Evolutionary conservation across 768 basidiomycete genomes (phyloP), one percentile per base, ranked within the genome.

Genomic region (Lactarius akahatsu): DNA sequence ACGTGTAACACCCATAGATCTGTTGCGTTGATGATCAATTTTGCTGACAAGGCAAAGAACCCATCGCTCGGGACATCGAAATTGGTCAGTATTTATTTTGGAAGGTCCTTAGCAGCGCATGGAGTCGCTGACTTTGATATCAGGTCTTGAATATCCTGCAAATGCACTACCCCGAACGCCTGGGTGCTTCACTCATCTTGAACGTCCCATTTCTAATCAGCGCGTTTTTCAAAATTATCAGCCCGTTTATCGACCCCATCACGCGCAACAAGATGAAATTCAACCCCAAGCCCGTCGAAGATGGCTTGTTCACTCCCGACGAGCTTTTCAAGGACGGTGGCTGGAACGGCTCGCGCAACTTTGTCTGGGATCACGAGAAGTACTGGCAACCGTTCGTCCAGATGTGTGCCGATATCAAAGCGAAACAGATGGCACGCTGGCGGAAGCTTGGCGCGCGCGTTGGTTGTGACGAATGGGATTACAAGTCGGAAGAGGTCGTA

Each of bases 141-240:
- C 55, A 75, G 73, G 72, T 75, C 32, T 63, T 77, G 3, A 71
- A 81, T 74, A 89, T 92, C 70, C 80, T 93, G 16, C 92, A 93
- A 72, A 83, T 85, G 28, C 91, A 94, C 73, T 94, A 93, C 71
- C 92, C 92, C 0, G 94, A 96, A 74, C 86, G 94, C 4, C 85
- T 96, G 40, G 92, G 91, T 34, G 74, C 75, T 34, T 84, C 92
- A 1, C 76, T 92, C 52, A 85, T 94, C 72, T 80, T 88, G 65
- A 91, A 94, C 71, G 82, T 94, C n/a, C 93, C 94, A 4, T 94
- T 86, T 79, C 74, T 92, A 59, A 73, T 94, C 59, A 85, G 84
- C 63, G 80, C 85, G 0, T 93, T 94, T 77, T 89, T 86, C 80
- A 91, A 88, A 70, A 75, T 92, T 70, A 87, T 94, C 72, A 84